These are phyloP conservation scores for Gloeophyllum trabeum DNA, from an alignment of 768 basidiomycete species.

Conservation along the genomic window DNA sequence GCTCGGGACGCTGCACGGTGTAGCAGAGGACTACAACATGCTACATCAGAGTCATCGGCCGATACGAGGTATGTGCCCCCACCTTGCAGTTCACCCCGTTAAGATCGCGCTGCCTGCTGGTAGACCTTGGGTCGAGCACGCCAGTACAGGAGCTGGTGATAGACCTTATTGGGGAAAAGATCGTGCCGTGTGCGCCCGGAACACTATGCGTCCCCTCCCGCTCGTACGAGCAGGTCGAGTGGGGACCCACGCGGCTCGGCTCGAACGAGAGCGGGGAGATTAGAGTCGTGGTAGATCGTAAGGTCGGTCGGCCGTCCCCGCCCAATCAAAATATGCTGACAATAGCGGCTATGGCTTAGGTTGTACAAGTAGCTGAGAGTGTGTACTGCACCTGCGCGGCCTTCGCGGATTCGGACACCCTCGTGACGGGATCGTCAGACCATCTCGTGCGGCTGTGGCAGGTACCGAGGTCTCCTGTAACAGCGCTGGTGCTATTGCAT, in stretches of 20 bases:
- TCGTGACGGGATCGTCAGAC: conserved; percentile 76
- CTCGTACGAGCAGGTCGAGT: conserved; percentile 62
- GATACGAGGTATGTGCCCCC: conserved; percentile 35
- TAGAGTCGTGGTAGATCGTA: conserved; percentile 50
- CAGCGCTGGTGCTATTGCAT: conserved; percentile 40
- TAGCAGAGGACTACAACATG: conserved; percentile 75
- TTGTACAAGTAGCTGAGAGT: conserved; percentile 70
- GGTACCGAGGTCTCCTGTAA: conserved; percentile 21
- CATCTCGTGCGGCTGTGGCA: conserved; percentile 82
- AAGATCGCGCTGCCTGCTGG: conserved; percentile 1
- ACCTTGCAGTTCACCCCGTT: background rate
- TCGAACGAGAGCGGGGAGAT: conserved; percentile 37
- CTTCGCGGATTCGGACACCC: conserved; percentile 62
- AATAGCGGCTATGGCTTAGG: conserved; percentile 33
- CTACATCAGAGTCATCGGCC: conserved; percentile 45
- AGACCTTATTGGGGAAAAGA: conserved; percentile 46
- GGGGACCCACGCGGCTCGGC: conserved; percentile 32
- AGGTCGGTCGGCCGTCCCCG: conserved; percentile 23
- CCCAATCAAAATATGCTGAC: background rate
- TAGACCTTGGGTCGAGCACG: conserved; percentile 36
- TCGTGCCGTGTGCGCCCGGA: conserved; percentile 53
- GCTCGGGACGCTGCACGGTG: conserved; percentile 56
- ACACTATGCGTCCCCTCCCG: conserved; percentile 44
- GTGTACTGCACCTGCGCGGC: conserved; percentile 61
- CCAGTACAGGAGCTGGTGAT: conserved; percentile 40